Evolutionary conservation across 345 rosid species (phyloP).

Genomic region (Citrus medica): DNA sequence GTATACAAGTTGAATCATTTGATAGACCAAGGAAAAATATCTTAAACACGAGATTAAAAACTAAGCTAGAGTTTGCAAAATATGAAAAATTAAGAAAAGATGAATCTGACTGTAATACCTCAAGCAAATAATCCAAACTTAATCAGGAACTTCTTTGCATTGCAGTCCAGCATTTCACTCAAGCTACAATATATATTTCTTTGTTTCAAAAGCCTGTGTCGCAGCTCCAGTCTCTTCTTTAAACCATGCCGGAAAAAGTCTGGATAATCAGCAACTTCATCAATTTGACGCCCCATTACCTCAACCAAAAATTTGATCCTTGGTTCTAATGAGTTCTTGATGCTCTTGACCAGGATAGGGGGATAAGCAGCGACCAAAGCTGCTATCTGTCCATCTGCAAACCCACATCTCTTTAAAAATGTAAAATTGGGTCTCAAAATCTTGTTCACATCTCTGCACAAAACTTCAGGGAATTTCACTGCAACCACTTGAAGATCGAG

Average conservation of each 20-base stretch:
- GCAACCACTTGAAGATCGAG: conserved; percentile 46
- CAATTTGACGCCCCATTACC: conserved; percentile 64
- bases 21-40: not conserved
- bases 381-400: conserved; percentile 51
- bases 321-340: conserved; percentile 63
- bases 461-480: conserved; percentile 58
- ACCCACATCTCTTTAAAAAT: conserved; percentile 46
- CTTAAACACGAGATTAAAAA: not conserved
- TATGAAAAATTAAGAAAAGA: conserved; percentile 7
- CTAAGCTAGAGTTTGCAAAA: conserved; percentile 11
- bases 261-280: conserved; percentile 61
- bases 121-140: conserved; percentile 50
- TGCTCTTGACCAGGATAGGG: conserved; percentile 61
- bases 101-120: conserved; percentile 13
- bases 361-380: conserved; percentile 64
- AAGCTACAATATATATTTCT: conserved; percentile 56
- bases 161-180: conserved; percentile 72
- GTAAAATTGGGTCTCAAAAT: conserved; percentile 50
- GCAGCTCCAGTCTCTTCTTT: conserved; percentile 57
- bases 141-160: conserved; percentile 47
- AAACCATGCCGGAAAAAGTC: conserved; percentile 67
- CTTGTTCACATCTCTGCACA: conserved; percentile 67
- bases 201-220: conserved; percentile 55
- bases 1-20: conserved; percentile 12
- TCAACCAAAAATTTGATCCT: conserved; percentile 65